Evolutionary conservation across 2,329 filamentous ascomycete genomes (phyloP).

Genomic region (Lasiodiplodia citricola): DNA sequence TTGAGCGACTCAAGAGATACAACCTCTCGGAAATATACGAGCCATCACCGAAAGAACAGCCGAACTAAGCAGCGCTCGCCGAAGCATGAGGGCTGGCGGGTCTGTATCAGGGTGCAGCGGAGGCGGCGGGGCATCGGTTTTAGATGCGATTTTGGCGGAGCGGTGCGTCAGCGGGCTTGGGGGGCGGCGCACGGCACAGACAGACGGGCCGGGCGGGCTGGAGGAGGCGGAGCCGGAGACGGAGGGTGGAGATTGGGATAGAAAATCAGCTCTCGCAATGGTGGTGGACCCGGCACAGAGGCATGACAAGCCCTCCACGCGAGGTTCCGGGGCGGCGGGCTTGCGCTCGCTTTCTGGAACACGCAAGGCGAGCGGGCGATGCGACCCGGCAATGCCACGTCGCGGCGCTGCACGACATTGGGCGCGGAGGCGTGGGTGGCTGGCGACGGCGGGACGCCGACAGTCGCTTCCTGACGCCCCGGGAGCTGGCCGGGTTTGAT

Average conservation of each 20-base stretch:
- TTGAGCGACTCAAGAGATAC: conserved; percentile 75
- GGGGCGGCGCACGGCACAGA: conserved; percentile 1
- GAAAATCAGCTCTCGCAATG: conserved; percentile 3
- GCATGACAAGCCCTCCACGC: conserved; percentile 20
- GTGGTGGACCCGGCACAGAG: conserved; percentile 2
- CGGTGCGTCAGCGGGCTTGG: not conserved
- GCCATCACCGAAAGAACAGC: conserved; percentile 46
- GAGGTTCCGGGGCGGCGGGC: conserved; percentile 15
- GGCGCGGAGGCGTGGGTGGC: not conserved
- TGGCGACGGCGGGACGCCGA: not conserved
- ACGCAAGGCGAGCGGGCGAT: conserved; percentile 21
- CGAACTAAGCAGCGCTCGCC: conserved; percentile 28
- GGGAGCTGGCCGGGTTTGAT: conserved; percentile 3
- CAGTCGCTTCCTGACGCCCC: conserved; percentile 15
- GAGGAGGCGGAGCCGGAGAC: conserved; percentile 2
- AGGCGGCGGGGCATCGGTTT: conserved; percentile 11
- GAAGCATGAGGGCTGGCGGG: conserved; percentile 3
- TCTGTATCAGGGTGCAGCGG: conserved; percentile 12
- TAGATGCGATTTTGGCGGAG: not conserved
- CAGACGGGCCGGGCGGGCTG: conserved; percentile 15
- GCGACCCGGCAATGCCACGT: conserved; percentile 23
- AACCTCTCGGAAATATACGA: conserved; percentile 78
- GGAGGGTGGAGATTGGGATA: conserved; percentile 18
- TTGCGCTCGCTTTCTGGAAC: conserved; percentile 27
- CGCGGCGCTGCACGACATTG: conserved; percentile 21